A percentile compares a stretch with the other conserved stretches of the same genome.
Conservation (phyloP, 176 grass and related monocot species). For the Canna indica region DNA sequence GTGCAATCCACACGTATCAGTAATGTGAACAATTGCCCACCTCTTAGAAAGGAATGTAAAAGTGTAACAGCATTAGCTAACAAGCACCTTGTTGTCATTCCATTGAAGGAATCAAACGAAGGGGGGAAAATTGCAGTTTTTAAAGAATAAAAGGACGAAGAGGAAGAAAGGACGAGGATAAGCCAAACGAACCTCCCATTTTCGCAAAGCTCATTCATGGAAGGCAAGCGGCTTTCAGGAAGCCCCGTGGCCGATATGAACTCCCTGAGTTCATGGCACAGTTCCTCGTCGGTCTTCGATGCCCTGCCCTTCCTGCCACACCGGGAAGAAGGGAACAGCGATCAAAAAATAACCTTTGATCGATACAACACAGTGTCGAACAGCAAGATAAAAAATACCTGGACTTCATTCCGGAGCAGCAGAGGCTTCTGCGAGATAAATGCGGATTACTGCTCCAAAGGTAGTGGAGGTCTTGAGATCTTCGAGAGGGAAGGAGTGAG, state of each 20-base stretch:
- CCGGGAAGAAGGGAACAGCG: constrained; percentile 8
- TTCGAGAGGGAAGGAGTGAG: background rate
- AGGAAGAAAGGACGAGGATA: background rate
- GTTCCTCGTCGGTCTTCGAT: constrained; percentile 25
- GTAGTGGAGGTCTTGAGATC: background rate
- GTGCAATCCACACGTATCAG: no score
- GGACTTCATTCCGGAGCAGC: background rate
- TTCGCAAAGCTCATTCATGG: constrained; percentile 25
- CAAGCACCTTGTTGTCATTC: no score
- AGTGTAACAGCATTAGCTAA: no score
- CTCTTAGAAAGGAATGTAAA: no score
- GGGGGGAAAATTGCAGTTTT: background rate
- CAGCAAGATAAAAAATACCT: background rate
- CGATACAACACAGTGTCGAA: background rate
- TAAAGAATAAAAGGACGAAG: background rate
- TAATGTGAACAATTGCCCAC: no score
- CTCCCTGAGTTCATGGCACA: constrained; percentile 26
- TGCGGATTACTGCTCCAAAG: background rate
- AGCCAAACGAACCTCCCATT: constrained; percentile 25
- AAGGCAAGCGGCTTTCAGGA: constrained; percentile 22
- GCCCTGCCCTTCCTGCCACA: constrained; percentile 17
- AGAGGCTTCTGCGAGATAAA: background rate
- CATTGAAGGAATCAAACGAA: no score
- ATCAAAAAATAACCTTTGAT: background rate
- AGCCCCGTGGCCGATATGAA: constrained; percentile 25